Conservation (phyloP, 2,329 filamentous ascomycete species). For the Fusarium neocosmosporiellum region DNA sequence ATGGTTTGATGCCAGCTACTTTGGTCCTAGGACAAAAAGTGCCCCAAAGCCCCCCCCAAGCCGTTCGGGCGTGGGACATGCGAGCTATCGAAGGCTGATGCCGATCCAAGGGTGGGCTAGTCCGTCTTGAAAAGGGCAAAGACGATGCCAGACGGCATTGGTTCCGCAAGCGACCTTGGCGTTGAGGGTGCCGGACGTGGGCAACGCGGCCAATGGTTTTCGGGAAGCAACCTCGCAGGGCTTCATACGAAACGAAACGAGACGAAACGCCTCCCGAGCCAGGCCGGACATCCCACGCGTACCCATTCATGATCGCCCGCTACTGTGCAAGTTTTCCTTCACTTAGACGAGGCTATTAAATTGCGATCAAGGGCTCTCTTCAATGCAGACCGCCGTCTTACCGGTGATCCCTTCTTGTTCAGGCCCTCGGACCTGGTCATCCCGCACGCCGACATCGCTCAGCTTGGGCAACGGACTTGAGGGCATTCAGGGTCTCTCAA, state of each 20-base stretch:
- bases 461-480: conserved; percentile 5
- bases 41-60: not conserved
- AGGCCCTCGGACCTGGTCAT: not conserved
- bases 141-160: conserved; percentile 18
- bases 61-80: not conserved
- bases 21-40: not conserved
- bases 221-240: not conserved
- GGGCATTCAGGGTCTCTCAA: conserved; percentile 3
- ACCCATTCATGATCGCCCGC: not conserved
- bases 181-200: not conserved
- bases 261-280: conserved; percentile 21
- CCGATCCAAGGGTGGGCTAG: conserved; percentile 9
- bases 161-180: conserved; percentile 37
- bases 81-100: conserved; percentile 9
- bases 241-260: conserved; percentile 32
- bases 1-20: not conserved
- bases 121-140: conserved; percentile 1
- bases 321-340: not conserved
- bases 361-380: not conserved
- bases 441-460: not conserved
- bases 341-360: not conserved
- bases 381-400: not conserved
- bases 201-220: conserved; percentile 18
- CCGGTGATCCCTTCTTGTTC: not conserved
- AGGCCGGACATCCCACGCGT: not conserved